Evolutionary conservation across 2,329 filamentous ascomycete species (phyloP), one percentile per base, ranked within the genome.

Genomic region (Venturia asperata): DNA sequence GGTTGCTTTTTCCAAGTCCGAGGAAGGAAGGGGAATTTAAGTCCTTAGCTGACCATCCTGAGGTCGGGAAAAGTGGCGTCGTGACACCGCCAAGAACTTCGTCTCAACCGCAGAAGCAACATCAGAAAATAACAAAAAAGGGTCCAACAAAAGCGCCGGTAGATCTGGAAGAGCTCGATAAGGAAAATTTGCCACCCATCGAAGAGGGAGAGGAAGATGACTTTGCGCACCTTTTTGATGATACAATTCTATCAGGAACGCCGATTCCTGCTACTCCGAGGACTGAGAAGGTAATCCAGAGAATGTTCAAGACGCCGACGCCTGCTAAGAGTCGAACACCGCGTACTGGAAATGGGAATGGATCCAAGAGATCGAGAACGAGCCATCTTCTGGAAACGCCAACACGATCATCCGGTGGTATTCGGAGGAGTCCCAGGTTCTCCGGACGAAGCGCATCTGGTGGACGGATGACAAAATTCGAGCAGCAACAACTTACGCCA

Each of bases 1-100:
- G 91, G 66, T 76, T 92, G 2, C 80, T 94, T 0, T 94, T 94
- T 71, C 88, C 90, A 0, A 92, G 89, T 0, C 90, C 90, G 1
- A 82, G 86, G 55, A 88, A 88, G 68, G 83, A 85, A 39, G 84
- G 82, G 43, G 80, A 84, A 58, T 77, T 82, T 1, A 90, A 86
- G 72, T 82, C 84, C 27, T 79, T 90, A 2, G 82, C 83, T 61
- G 84, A 87, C 73, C 72, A 69, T 65, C 67, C 71, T 61, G 52
- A 37, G 52, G 21, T 65, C 65, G 67, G 62, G 64, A 63, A 52
- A 21, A 55, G 58, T 19, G 43, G 67, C 13, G 41, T 49, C 17
- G 49, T 60, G 30, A 65, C 37, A 2, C 41, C 66, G 56, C 34
- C 19, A 11, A 58, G 60, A 67, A 41, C 39, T 2, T 37, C 62